Evolutionary conservation across 345 rosid species (phyloP).

Genomic region (Corchorus olitorius): DNA sequence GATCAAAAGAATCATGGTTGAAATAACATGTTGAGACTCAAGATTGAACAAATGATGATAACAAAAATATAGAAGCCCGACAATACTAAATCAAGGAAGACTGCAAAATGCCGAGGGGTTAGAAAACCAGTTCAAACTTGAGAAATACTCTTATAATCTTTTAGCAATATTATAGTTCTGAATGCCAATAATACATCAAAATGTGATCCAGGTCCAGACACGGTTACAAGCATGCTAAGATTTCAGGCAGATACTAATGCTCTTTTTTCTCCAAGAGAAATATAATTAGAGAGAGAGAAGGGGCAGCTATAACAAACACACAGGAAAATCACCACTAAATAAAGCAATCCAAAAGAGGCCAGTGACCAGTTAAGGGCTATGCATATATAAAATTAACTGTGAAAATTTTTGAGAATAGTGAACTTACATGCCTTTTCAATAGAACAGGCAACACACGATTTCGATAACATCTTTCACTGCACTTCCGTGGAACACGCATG

Average conservation of each 20-base stretch:
- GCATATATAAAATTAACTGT: not conserved
- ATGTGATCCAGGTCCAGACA: not conserved
- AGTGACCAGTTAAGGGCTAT: not conserved
- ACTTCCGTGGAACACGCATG: constrained; percentile 97
- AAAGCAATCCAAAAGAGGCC: not conserved
- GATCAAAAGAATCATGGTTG: not conserved
- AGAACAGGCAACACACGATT: constrained; percentile 90
- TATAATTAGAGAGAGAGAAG: not conserved
- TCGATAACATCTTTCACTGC: constrained; percentile 84
- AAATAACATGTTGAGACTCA: constrained; percentile 3
- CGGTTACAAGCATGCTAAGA: not conserved
- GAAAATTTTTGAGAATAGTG: constrained; percentile 32
- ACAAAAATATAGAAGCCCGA: constrained; percentile 2
- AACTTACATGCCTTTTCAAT: constrained; percentile 99
- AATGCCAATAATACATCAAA: not conserved
- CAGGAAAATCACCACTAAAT: not conserved
- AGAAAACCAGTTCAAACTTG: not conserved
- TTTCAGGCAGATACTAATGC: not conserved
- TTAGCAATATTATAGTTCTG: not conserved
- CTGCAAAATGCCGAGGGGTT: not conserved
- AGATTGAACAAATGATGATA: not conserved
- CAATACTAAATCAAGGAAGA: not conserved
- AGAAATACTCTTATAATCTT: not conserved
- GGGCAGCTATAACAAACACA: not conserved
- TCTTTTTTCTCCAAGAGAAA: not conserved